A percentile compares a stretch with the other conserved stretches of the same genome.
These are phyloP conservation scores for Zymoseptoria ardabiliae DNA, from an alignment of 2,329 filamentous ascomycete genomes.

Conservation along the genomic window DNA sequence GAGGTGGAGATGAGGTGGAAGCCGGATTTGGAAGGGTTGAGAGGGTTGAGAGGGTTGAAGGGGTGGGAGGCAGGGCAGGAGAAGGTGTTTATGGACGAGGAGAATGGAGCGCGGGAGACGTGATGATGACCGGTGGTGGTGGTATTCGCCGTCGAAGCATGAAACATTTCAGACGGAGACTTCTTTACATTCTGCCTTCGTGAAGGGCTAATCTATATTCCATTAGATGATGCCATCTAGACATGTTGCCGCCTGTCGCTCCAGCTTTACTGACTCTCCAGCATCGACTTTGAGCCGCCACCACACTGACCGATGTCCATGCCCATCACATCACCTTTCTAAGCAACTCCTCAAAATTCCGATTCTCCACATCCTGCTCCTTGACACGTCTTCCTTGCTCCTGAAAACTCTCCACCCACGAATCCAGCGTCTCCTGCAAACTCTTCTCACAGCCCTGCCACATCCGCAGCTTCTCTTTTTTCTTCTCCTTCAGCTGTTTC, in stretches of 20 bases:
- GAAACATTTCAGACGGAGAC: no score
- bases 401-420: slow-evolving; percentile 5
- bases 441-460: neutral
- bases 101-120: neutral
- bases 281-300: no score
- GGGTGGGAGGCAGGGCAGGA: slow-evolving; percentile 12
- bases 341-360: slow-evolving; percentile 8
- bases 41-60: slow-evolving; percentile 7
- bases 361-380: slow-evolving; percentile 1
- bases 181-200: no score
- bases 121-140: no score
- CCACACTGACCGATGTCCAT: no score
- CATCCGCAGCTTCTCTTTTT: slow-evolving; percentile 10
- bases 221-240: no score
- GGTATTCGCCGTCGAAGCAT: no score
- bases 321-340: neutral
- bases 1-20: slow-evolving; percentile 53
- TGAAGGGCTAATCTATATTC: no score
- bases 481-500: slow-evolving; percentile 21
- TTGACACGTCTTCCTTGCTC: slow-evolving; percentile 8
- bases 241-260: no score
- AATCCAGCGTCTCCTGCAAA: neutral
- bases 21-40: slow-evolving; percentile 12
- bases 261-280: no score
- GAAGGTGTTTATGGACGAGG: slow-evolving; percentile 4